A percentile compares a stretch with the other conserved stretches of the same genome.
These are phyloP conservation scores for Penicillium sclerotiorum DNA, from an alignment of 2,329 filamentous ascomycete genomes.

Conservation along the genomic window DNA sequence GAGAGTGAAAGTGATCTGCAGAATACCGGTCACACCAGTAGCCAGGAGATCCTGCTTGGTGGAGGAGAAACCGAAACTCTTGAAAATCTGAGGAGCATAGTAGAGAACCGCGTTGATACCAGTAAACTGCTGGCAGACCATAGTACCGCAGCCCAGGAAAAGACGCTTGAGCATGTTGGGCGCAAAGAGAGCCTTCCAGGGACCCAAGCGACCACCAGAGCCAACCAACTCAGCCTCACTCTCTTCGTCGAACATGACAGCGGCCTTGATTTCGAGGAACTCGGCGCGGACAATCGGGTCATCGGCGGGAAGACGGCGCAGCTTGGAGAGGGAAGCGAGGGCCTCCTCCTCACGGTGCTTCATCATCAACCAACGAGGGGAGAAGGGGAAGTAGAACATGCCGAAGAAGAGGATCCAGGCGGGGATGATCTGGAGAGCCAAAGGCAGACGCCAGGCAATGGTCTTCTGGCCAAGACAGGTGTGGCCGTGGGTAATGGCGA, in stretches of 20 bases:
- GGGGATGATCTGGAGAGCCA: constrained; percentile 60
- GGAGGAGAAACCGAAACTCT: constrained; percentile 27
- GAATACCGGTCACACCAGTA: constrained; percentile 31
- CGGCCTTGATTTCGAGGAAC: constrained; percentile 80
- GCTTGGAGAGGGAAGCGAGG: constrained; percentile 61
- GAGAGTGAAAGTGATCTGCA: constrained; percentile 40
- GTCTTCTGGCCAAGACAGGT: constrained; percentile 63
- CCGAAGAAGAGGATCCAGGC: constrained; percentile 67
- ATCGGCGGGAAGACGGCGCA: constrained; percentile 63
- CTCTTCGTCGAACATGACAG: constrained; percentile 75
- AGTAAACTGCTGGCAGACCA: constrained; percentile 52
- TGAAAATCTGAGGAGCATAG: constrained; percentile 39
- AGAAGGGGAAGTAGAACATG: constrained; percentile 82
- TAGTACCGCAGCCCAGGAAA: constrained; percentile 31
- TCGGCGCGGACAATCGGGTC: constrained; percentile 73
- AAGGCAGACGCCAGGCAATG: constrained; percentile 51
- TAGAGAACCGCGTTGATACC: constrained; percentile 50
- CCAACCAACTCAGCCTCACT: constrained; percentile 57
- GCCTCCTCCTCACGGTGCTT: constrained; percentile 71
- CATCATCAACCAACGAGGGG: constrained; percentile 73
- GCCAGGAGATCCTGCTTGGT: constrained; percentile 29
- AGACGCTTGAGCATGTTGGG: constrained; percentile 32
- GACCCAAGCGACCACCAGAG: constrained; percentile 19
- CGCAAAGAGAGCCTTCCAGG: constrained; percentile 32
- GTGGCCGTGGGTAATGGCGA: constrained; percentile 68